These are phyloP conservation scores for Leccinum ochraceum DNA, from an alignment of 768 basidiomycete species.

Conservation along the genomic window DNA sequence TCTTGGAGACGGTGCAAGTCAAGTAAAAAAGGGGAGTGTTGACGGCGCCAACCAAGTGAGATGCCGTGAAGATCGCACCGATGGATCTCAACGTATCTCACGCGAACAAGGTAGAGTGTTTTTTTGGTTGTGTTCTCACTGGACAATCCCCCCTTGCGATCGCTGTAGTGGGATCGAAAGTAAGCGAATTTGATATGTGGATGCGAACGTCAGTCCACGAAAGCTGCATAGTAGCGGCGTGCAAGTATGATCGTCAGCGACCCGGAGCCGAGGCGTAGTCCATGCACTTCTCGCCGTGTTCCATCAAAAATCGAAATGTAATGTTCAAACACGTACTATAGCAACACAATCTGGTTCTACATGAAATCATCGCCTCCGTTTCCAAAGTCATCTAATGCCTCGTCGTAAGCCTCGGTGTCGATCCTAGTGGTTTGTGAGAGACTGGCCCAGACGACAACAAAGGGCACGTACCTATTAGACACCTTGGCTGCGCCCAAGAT, in stretches of 20 bases:
- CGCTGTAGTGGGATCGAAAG: constrained; percentile 92
- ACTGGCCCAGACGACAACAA: constrained; percentile 5
- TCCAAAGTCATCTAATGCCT: constrained; percentile 88
- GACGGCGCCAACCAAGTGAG: constrained; percentile 71
- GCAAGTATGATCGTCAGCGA: constrained; percentile 65
- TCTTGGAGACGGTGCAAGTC: not conserved
- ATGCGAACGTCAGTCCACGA: constrained; percentile 77
- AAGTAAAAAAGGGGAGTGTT: not conserved
- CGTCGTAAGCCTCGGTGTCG: constrained; percentile 83
- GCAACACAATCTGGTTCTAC: constrained; percentile 47
- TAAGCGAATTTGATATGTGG: constrained; percentile 94
- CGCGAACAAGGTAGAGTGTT: constrained; percentile 91
- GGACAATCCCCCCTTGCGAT: constrained; percentile 93
- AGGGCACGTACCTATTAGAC: constrained; percentile 52
- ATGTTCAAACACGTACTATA: constrained; percentile 16
- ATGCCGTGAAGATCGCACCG: constrained; percentile 80
- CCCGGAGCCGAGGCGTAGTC: not conserved
- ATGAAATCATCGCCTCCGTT: constrained; percentile 82
- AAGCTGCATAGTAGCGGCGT: constrained; percentile 62
- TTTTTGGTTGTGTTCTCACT: constrained; percentile 73
- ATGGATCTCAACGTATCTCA: constrained; percentile 90
- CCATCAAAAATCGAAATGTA: constrained; percentile 3
- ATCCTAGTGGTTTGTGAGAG: constrained; percentile 46
- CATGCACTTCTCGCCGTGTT: not conserved
- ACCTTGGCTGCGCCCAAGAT: constrained; percentile 71